Percentiles rank a stretch among this genome's conserved stretches.
Evolutionary conservation across 768 basidiomycete species (phyloP).

Genomic region (Tylopilus subfusipes): DNA sequence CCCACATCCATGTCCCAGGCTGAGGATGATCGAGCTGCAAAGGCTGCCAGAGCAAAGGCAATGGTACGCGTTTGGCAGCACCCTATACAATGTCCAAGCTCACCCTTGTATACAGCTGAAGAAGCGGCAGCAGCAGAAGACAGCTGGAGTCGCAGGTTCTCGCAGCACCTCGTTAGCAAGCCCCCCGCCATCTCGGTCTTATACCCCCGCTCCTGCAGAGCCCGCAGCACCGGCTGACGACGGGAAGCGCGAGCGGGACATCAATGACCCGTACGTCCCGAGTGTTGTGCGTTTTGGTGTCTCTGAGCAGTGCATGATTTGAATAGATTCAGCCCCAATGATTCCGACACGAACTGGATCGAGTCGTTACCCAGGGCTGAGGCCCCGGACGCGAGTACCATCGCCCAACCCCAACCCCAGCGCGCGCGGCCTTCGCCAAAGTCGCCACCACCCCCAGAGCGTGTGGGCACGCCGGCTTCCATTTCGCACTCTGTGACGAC

Average conservation of each 20-base stretch:
- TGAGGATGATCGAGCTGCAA: conserved; percentile 74
- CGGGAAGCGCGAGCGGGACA: conserved; percentile 43
- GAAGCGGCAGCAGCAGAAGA: conserved; percentile 76
- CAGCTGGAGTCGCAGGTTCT: conserved; percentile 33
- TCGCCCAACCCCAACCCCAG: conserved; percentile 33
- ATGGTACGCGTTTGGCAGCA: conserved; percentile 47
- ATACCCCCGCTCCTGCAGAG: conserved; percentile 51
- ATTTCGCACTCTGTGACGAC: not conserved
- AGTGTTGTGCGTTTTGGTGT: not conserved
- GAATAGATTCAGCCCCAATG: conserved; percentile 45
- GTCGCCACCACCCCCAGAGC: conserved; percentile 19
- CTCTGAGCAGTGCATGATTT: conserved; percentile 9
- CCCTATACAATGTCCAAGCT: not conserved
- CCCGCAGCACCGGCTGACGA: conserved; percentile 34
- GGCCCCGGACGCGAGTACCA: conserved; percentile 25
- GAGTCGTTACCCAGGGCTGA: conserved; percentile 51
- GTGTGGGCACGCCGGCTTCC: conserved; percentile 4
- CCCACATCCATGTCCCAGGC: conserved; percentile 35
- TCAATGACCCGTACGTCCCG: conserved; percentile 62
- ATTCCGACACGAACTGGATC: conserved; percentile 52
- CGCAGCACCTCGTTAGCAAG: conserved; percentile 36
- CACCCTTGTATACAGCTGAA: conserved; percentile 52
- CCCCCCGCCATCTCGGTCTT: conserved; percentile 46
- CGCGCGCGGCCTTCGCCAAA: conserved; percentile 15
- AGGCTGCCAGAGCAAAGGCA: conserved; percentile 80